Conservation (phyloP, 2,329 filamentous ascomycete species). For the Claviceps fusiformis region DNA sequence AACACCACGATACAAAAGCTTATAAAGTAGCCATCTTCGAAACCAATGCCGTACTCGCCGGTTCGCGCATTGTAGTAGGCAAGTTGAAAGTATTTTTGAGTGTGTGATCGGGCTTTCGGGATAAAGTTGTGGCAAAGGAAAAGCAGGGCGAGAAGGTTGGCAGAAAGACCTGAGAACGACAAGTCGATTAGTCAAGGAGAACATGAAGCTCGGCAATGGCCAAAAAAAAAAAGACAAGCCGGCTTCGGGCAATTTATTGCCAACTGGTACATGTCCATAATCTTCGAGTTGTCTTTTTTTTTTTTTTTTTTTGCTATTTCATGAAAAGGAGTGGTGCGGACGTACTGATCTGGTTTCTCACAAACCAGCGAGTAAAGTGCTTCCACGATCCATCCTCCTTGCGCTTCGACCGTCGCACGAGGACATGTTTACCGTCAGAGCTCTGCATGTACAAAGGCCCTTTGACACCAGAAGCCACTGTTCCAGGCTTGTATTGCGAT, state of each 20-base stretch:
- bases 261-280: not conserved
- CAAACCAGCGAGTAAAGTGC: conserved; percentile 53
- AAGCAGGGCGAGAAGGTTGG: conserved; percentile 75
- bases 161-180: conserved; percentile 48
- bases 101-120: conserved; percentile 63
- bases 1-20: conserved; percentile 69
- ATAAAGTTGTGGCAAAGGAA: conserved; percentile 72
- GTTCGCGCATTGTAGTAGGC: conserved; percentile 65
- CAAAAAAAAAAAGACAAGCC: too few species aligned
- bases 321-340: conserved; percentile 8
- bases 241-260: not conserved
- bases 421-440: conserved; percentile 35
- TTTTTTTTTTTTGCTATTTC: not conserved
- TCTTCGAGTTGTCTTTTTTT: not conserved
- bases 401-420: conserved; percentile 43
- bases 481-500: conserved; percentile 17
- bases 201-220: conserved; percentile 7
- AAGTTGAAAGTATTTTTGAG: conserved; percentile 77
- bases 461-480: conserved; percentile 12
- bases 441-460: conserved; percentile 45
- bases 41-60: conserved; percentile 61
- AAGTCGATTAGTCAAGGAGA: not conserved
- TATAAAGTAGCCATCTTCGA: conserved; percentile 68
- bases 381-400: conserved; percentile 50
- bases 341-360: conserved; percentile 70